A percentile compares a stretch with the other conserved stretches of the same genome.
These are phyloP conservation scores for Rhynchosporium secalis DNA, from an alignment of 2,329 filamentous ascomycete genomes.

Conservation along the genomic window DNA sequence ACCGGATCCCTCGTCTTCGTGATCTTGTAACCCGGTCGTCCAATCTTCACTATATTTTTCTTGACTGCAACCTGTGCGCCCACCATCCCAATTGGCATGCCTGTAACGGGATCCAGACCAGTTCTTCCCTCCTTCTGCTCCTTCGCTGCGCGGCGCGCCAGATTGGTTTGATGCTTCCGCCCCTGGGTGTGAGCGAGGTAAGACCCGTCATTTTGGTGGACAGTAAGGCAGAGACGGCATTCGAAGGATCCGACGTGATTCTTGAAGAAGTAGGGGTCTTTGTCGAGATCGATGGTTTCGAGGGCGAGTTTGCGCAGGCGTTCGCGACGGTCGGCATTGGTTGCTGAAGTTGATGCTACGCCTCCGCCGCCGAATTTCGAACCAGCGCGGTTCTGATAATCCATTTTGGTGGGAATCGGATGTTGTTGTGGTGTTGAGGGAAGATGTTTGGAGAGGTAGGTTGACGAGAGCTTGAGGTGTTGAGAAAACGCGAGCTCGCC, in stretches of 20 bases:
- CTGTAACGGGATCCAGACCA: conserved; percentile 65
- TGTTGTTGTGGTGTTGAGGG: conserved; percentile 1
- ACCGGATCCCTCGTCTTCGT: conserved; percentile 91
- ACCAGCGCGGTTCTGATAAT: conserved; percentile 87
- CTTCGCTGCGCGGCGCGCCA: conserved; percentile 90
- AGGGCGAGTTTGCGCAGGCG: conserved; percentile 96
- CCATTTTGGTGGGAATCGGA: conserved; percentile 48
- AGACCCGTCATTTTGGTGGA: conserved; percentile 98
- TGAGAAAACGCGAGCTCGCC: conserved; percentile 9
- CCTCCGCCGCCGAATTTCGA: conserved; percentile 98
- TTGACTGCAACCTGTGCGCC: conserved; percentile 63
- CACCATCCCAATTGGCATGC: conserved; percentile 72
- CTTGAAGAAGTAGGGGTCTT: conserved; percentile 99
- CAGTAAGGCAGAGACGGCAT: conserved; percentile 92
- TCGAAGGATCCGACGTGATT: conserved; percentile 99
- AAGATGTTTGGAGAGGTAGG: conserved; percentile 6
- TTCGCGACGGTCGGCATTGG: conserved; percentile 95
- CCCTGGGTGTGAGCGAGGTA: conserved; percentile 99
- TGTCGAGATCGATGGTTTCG: conserved; percentile 98
- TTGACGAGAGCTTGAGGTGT: not conserved
- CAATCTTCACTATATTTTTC: conserved; percentile 90
- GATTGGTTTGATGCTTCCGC: conserved; percentile 97
- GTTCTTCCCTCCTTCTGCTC: conserved; percentile 85
- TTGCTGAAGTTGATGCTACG: conserved; percentile 88
- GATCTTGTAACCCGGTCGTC: conserved; percentile 94